These are phyloP conservation scores for Dothistroma septosporum DNA, from an alignment of 2,329 filamentous ascomycete genomes.

Conservation along the genomic window DNA sequence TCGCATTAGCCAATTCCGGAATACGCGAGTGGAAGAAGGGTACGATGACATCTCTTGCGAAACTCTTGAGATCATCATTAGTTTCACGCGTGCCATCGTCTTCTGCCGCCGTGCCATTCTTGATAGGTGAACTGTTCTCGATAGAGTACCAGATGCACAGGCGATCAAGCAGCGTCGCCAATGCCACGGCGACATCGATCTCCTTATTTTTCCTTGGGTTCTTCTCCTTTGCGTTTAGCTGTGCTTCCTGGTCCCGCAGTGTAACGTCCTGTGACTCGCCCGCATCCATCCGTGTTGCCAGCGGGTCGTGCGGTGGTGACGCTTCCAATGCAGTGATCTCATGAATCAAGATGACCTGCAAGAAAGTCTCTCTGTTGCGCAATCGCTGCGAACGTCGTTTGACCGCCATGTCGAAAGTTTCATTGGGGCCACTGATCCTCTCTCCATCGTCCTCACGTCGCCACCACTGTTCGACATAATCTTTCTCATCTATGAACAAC, in stretches of 20 bases:
- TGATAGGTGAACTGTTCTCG: conserved; percentile 54
- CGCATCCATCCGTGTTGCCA: conserved; percentile 25
- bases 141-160: conserved; percentile 82
- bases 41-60: conserved; percentile 74
- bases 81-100: conserved; percentile 25
- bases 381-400: conserved; percentile 62
- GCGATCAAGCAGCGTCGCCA: conserved; percentile 72
- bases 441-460: conserved; percentile 48
- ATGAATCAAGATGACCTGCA: conserved; percentile 75
- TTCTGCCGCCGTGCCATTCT: conserved; percentile 18
- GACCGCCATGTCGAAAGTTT: conserved; percentile 46
- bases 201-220: conserved; percentile 55
- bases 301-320: conserved; percentile 24
- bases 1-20: conserved; percentile 64
- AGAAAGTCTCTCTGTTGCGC: conserved; percentile 70
- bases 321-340: conserved; percentile 69
- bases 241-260: conserved; percentile 9
- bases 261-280: conserved; percentile 26
- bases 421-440: conserved; percentile 34
- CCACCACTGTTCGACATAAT: conserved; percentile 69
- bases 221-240: conserved; percentile 11
- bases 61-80: conserved; percentile 65
- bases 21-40: conserved; percentile 76
- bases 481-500: conserved; percentile 63
- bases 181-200: conserved; percentile 60